phyloP scores from a whole-genome alignment of 257 asterid genomes.

The Plectranthus barbatus region DNA sequence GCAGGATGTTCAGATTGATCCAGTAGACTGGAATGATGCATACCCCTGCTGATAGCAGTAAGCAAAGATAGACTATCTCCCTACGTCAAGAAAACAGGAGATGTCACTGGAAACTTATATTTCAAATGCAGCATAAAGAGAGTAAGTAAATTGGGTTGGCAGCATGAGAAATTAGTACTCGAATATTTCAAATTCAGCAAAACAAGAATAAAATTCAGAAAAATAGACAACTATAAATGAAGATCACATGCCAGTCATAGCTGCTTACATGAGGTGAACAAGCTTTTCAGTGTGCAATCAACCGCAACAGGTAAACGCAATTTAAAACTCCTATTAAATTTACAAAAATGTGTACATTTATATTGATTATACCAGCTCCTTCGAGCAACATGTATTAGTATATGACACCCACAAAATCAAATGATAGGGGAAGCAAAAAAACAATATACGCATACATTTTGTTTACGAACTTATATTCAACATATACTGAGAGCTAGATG shows the following conservation, averaged over 20 bases:
- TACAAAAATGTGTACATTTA: neutral
- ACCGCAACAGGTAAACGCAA: neutral
- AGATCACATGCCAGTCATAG: neutral
- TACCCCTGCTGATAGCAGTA: conserved; percentile 31
- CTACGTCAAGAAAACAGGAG: conserved; percentile 29
- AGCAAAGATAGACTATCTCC: conserved; percentile 41
- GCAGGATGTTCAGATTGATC: conserved; percentile 40
- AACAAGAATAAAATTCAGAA: neutral
- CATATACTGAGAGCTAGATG: neutral
- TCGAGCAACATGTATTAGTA: neutral
- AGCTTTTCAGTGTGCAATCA: neutral
- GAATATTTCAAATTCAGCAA: neutral
- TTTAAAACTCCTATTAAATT: neutral
- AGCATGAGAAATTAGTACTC: neutral
- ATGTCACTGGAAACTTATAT: conserved; percentile 7
- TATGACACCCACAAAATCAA: neutral
- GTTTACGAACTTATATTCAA: neutral
- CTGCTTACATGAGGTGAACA: neutral
- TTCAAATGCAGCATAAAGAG: neutral
- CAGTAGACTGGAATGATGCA: conserved; percentile 32
- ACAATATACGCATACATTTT: neutral
- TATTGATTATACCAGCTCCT: neutral
- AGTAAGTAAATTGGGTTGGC: neutral
- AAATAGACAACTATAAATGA: neutral
- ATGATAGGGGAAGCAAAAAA: neutral